phyloP scores from a whole-genome alignment of 768 basidiomycete genomes.

The Mycena latifolia region DNA sequence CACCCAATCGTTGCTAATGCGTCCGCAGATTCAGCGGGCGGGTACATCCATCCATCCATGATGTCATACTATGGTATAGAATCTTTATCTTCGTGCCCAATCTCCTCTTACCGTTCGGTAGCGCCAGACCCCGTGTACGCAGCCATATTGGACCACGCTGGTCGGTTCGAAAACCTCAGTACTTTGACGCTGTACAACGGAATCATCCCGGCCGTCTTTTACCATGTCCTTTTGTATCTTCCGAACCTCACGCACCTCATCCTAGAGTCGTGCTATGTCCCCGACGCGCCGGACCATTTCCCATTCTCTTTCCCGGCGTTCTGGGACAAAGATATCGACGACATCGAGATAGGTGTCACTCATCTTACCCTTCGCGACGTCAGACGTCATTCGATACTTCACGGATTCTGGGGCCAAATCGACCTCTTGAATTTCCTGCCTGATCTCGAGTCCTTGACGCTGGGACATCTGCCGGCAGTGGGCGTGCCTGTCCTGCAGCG shows the following conservation, averaged over 20 bases:
- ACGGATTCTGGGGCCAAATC: no score
- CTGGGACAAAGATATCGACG: not conserved
- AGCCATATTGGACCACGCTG: not conserved
- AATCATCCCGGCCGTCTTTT: not conserved
- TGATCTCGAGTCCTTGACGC: not conserved
- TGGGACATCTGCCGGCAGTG: not conserved
- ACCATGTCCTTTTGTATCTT: constrained; percentile 2
- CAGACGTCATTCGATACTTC: no score
- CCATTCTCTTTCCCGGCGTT: not conserved
- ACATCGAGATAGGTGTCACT: not conserved
- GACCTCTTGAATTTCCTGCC: not conserved
- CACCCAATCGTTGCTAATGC: no score
- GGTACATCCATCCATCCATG: no score
- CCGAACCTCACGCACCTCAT: constrained; percentile 4
- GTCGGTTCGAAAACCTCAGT: not conserved
- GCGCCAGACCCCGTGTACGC: not conserved
- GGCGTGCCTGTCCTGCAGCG: not conserved
- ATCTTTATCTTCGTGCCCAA: not conserved
- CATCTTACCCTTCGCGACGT: not conserved
- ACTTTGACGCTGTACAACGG: constrained; percentile 1
- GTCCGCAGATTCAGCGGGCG: no score
- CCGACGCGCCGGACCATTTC: not conserved
- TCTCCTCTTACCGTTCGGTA: no score
- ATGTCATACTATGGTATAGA: not conserved
- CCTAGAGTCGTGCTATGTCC: not conserved